These are phyloP conservation scores for Pilatotrama ljubarskyi DNA, from an alignment of 768 basidiomycete genomes.

Conservation along the genomic window DNA sequence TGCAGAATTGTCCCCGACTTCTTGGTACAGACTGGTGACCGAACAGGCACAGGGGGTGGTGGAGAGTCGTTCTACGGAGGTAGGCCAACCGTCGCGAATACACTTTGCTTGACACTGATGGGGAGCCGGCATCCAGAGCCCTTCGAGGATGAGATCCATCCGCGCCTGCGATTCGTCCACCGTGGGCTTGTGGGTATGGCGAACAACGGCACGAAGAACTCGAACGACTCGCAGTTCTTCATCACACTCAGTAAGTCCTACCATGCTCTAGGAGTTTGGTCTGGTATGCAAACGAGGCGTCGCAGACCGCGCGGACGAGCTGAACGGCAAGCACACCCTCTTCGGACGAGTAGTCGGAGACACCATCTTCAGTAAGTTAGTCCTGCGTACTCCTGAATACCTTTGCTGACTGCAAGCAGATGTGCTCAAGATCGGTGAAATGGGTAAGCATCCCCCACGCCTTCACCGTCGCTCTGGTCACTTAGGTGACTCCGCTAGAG, in stretches of 20 bases:
- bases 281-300: not conserved
- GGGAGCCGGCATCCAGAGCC: conserved; percentile 61
- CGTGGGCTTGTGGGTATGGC: conserved; percentile 95
- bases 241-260: conserved; percentile 75
- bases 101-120: too few relatives aligned
- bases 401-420: conserved; percentile 45
- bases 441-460: conserved; percentile 53
- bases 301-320: conserved; percentile 84
- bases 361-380: conserved; percentile 77
- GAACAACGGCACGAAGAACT: conserved; percentile 81
- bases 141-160: conserved; percentile 94
- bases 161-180: conserved; percentile 84
- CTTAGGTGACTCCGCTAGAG: conserved; percentile 45
- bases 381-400: not conserved
- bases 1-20: conserved; percentile 84
- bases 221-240: conserved; percentile 95
- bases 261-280: not conserved
- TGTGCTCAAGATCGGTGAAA: conserved; percentile 87
- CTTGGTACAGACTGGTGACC: conserved; percentile 93
- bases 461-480: not conserved
- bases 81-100: conserved; percentile 9
- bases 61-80: conserved; percentile 97
- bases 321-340: conserved; percentile 92
- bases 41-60: conserved; percentile 85
- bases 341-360: conserved; percentile 91